phyloP scores from a whole-genome alignment of 176 grass and related monocot species.

The Aechmea fasciata region DNA sequence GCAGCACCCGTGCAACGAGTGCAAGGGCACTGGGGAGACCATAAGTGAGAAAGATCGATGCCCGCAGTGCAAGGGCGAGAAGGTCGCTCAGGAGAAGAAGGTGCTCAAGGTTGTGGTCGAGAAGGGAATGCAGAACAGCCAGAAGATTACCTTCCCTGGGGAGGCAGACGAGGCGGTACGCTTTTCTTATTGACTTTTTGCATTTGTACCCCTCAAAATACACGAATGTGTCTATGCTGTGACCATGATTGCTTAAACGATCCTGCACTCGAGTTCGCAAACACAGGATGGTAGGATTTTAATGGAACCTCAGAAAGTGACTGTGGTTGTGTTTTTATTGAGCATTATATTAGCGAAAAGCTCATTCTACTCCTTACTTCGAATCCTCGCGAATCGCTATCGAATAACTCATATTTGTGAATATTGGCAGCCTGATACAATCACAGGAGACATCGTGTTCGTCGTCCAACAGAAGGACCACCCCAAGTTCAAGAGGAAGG shows the following conservation, averaged over 20 bases:
- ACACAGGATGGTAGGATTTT: too few species aligned
- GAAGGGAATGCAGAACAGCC: slow-evolving; percentile 91
- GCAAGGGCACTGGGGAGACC: slow-evolving; percentile 85
- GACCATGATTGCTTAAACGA: too few species aligned
- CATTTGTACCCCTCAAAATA: too few species aligned
- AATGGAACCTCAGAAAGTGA: too few species aligned
- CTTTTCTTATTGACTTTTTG: slow-evolving; percentile 1
- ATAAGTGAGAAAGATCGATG: slow-evolving; percentile 92
- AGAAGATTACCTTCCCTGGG: slow-evolving; percentile 97
- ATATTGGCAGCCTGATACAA: slow-evolving; percentile 72
- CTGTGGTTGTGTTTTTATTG: too few species aligned
- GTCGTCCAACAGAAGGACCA: slow-evolving; percentile 88
- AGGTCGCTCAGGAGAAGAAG: slow-evolving; percentile 92
- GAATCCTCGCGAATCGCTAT: too few species aligned
- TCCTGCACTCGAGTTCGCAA: too few species aligned
- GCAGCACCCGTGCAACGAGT: slow-evolving; percentile 94
- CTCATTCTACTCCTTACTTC: too few species aligned
- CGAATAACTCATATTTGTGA: too few species aligned
- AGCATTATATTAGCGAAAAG: too few species aligned
- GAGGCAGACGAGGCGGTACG: slow-evolving; percentile 96
- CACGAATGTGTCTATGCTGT: too few species aligned
- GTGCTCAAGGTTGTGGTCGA: slow-evolving; percentile 87
- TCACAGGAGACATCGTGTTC: slow-evolving; percentile 91
- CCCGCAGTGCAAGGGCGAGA: slow-evolving; percentile 86
- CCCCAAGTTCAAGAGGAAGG: slow-evolving; percentile 89